These are phyloP conservation scores for Eimeria necatrix DNA, from an alignment of 169 alveolate genomes.

Conservation along the genomic window DNA sequence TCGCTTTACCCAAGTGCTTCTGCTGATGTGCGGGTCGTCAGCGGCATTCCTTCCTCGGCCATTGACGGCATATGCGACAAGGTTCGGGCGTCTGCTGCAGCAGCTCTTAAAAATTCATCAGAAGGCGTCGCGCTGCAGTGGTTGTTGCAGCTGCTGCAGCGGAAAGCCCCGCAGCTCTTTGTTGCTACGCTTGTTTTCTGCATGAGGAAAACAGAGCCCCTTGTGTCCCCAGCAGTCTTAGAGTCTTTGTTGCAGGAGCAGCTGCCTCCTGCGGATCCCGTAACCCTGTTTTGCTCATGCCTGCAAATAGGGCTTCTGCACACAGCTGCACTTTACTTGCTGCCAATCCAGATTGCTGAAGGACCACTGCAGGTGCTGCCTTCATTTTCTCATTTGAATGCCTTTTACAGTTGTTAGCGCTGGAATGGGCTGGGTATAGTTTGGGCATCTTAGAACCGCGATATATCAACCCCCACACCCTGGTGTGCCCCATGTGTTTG, in stretches of 20 bases:
- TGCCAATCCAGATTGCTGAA: constrained; percentile 67
- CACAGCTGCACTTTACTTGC: constrained; percentile 76
- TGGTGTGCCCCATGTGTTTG: no score
- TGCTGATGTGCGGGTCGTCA: not conserved
- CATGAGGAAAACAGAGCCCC: constrained; percentile 75
- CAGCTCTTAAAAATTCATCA: not conserved
- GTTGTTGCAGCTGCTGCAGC: constrained; percentile 34
- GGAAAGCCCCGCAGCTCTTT: constrained; percentile 32
- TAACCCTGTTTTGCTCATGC: constrained; percentile 39
- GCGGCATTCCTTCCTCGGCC: not conserved
- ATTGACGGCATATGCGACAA: not conserved
- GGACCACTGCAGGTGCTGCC: constrained; percentile 73
- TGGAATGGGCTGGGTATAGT: not conserved
- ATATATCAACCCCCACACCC: no score
- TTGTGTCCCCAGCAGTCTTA: constrained; percentile 55
- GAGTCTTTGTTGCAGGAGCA: constrained; percentile 59
- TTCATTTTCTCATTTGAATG: not conserved
- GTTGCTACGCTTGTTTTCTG: constrained; percentile 72
- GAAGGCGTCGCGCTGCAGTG: constrained; percentile 60
- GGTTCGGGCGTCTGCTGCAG: constrained; percentile 36
- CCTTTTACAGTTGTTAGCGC: not conserved
- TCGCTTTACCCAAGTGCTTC: not conserved
- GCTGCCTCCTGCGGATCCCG: constrained; percentile 65
- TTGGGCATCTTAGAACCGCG: no score
- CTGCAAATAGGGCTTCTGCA: constrained; percentile 52